Base-by-base conservation (phyloP, 495 filamentous ascomycete species). In the Oleoguttula mirabilis region DNA sequence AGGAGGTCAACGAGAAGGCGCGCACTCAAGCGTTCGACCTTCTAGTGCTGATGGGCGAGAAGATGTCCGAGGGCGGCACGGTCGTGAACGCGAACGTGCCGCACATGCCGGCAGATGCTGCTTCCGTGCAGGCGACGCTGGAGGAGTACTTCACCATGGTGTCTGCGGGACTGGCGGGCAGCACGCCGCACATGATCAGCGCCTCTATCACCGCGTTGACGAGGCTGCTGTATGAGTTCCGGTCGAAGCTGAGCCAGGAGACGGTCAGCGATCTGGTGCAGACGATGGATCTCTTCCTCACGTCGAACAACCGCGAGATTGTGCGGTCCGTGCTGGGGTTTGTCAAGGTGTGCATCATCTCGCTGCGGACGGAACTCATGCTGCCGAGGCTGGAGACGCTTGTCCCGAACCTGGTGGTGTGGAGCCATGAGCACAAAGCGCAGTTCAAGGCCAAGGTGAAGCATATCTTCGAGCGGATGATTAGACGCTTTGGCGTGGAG, bases 141-240 rank as follows among this genome's bases (percentile, higher is more conserved):
- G 88, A 95, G 52, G 90, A 96, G 58, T 95, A 92, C 61, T 84
- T 95, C 71, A 94, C 87, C 30, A 98, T 98, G 88, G 79, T 98
- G 23, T 88, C 83, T 35, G 92, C 90, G 16, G 90, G 92, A 60
- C 75, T 98, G 22, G 90, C 88, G 1, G 88, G 86, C 31, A 76
- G 70, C 45, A 83, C 85, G 14, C 87, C 90, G 27, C 90, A 96
- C 64, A 94, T 94, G 84, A 80, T 95, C 45, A 88, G 82, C 6
- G 90, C 90, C 4, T 82, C 80, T 8, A 88, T 98, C 57, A 94
- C 86, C 7, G 90, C 92, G 3, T 67, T 96, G 30, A 88, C 87
- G 1, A 75, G 92, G 4, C 74, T 94, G 19, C 77, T 98, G 22
- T 96, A 88, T 61, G 81, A 94, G 48, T 96, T 93, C 70, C 71